Evolutionary conservation across 2,329 filamentous ascomycete genomes (phyloP), one percentile per base, ranked within the genome.

Genomic region (Phaeosphaeriaceae sp.): DNA sequence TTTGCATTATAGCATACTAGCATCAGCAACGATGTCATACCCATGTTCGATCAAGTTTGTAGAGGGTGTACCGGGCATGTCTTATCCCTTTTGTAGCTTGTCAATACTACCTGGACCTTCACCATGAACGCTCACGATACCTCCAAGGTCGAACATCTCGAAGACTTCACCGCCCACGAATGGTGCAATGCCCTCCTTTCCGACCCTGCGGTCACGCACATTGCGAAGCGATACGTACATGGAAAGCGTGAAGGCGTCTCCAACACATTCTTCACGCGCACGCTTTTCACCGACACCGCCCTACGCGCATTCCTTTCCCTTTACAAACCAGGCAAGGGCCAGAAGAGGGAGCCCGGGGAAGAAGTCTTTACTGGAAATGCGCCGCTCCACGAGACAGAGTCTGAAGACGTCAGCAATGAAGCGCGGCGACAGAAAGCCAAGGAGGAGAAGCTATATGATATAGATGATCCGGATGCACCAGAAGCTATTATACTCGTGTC

Each of bases 101-200:
- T 36, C 11, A 3, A 13, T 11, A 36, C 7, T 11, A 3, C 13
- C 11, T 13, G 13, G 31, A 36, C 31, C 7, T 36, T 15, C 33
- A 25, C 21, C 3, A 51, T 51, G 49, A 44, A 15, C 40, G 15
- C 40, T 10, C n/a, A 21, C 31, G 13, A 44, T 22, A 20, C 22
- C 21, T 27, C 31, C 6, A n/a, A 50, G 13, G 49, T 55, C 40
- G 71, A 73, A 22, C 70, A 65, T 47, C 47, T 71, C 9, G 63
- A 70, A 55, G 70, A 72, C 57, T 67, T 72, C 55, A 72, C 64
- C 3, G 56, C 56, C 2, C 62, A 62, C 54, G 58, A 64, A 48
- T 72, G 70, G 68, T 74, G 71, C 60, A 65, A 65, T 9, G 46
- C 49, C 1, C 58, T 74, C 10, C 60, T 73, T 17, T 66, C 63